Evolutionary conservation across 192 early-diverging fungal species (phyloP), one percentile per base, ranked within the genome.

Genomic region (Funneliformis mosseae): DNA sequence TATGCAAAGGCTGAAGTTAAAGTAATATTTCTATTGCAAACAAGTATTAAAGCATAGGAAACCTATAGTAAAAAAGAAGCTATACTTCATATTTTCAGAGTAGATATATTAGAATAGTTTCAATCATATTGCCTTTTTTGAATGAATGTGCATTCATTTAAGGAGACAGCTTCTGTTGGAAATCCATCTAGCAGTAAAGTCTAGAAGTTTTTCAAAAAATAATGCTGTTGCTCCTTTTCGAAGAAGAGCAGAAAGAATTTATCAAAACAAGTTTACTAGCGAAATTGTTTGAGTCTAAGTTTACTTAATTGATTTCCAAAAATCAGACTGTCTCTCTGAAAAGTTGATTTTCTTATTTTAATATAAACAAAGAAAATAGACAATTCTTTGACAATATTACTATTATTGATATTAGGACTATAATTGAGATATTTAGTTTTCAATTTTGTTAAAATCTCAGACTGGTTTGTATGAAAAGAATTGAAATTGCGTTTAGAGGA

Each of bases 401-500:
- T n/a, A n/a, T n/a, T n/a, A n/a, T n/a, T n/a, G n/a, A n/a, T n/a
- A n/a, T n/a, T n/a, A n/a, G n/a, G n/a, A n/a, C n/a, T n/a, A n/a
- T n/a, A n/a, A n/a, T n/a, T n/a, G n/a, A n/a, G n/a, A n/a, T n/a
- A n/a, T n/a, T n/a, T n/a, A n/a, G n/a, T n/a, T n/a, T n/a, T n/a
- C n/a, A n/a, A n/a, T n/a, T n/a, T n/a, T n/a, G n/a, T n/a, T n/a
- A n/a, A n/a, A n/a, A n/a, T n/a, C n/a, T n/a, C n/a, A n/a, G n/a
- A n/a, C n/a, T n/a, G 87, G 92, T 41, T 87, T 97, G 66, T 82
- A 83, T 0, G 93, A 94, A 73, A 84, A 91, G 4, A 87, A 88
- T 69, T 99, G 98, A 99, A 99, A 81, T 87, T 89, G 5, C 88
- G 98, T 18, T 85, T 98, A 83, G 95, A 91, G 79, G 94, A 92